These are phyloP conservation scores for Hemisphaericaspora nanyangensis DNA, from an alignment of 805 yeast species.

Conservation along the genomic window DNA sequence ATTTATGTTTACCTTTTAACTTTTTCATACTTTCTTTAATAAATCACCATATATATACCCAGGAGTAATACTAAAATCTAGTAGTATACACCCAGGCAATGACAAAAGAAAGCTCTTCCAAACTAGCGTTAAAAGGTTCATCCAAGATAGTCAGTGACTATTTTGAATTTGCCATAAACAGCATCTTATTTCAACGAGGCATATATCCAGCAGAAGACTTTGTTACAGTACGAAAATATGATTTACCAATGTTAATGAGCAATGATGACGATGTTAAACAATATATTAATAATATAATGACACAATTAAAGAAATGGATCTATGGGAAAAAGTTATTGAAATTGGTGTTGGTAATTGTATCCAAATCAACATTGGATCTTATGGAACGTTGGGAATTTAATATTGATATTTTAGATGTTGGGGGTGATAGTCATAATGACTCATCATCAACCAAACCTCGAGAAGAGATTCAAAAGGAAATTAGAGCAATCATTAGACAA, in stretches of 20 bases:
- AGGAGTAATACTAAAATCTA: too few relatives aligned
- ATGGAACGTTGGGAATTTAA: constrained; percentile 88
- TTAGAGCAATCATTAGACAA: constrained; percentile 83
- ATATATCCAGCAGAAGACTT: constrained; percentile 88
- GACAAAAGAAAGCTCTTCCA: constrained; percentile 16
- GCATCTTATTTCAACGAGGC: constrained; percentile 83
- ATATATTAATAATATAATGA: constrained; percentile 64
- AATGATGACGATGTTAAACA: constrained; percentile 70
- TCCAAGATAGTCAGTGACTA: constrained; percentile 78
- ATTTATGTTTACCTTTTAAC: too few relatives aligned
- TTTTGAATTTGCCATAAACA: constrained; percentile 76
- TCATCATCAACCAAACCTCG: constrained; percentile 22
- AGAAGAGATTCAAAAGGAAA: constrained; percentile 62
- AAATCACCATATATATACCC: too few relatives aligned
- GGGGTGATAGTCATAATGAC: constrained; percentile 8
- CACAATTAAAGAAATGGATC: constrained; percentile 70
- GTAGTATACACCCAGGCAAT: too few relatives aligned
- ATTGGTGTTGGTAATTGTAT: constrained; percentile 68
- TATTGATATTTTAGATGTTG: constrained; percentile 38
- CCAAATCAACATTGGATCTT: constrained; percentile 60
- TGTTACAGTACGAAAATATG: constrained; percentile 72
- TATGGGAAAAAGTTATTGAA: constrained; percentile 62
- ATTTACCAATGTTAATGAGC: constrained; percentile 66
- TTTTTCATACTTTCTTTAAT: too few relatives aligned
- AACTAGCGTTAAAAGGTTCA: constrained; percentile 70